Conservation (phyloP, 2,329 filamentous ascomycete genomes). For the Dendryphion nanum region DNA sequence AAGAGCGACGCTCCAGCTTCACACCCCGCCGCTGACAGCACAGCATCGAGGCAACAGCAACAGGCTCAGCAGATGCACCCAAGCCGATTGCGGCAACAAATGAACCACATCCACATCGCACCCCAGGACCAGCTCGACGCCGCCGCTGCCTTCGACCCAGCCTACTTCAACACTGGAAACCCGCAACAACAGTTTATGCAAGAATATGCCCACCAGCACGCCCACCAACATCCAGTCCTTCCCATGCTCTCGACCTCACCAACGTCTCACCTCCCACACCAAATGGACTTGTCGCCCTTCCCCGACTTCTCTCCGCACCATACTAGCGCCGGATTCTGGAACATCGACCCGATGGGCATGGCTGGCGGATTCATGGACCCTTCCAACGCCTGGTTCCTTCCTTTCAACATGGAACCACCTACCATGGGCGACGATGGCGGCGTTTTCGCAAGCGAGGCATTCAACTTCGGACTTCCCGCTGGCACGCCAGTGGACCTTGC, state of each 20-base stretch:
- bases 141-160: slow-evolving; percentile 26
- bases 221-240: slow-evolving; percentile 26
- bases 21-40: slow-evolving; percentile 20
- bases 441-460: slow-evolving; percentile 22
- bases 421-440: slow-evolving; percentile 37
- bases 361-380: slow-evolving; percentile 40
- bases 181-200: slow-evolving; percentile 34
- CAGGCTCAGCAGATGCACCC: slow-evolving; percentile 22
- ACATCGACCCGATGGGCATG: slow-evolving; percentile 30
- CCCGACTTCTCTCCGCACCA: slow-evolving; percentile 29
- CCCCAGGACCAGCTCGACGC: slow-evolving; percentile 28
- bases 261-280: slow-evolving; percentile 28
- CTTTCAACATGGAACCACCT: slow-evolving; percentile 85
- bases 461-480: slow-evolving; percentile 21
- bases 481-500: slow-evolving; percentile 16
- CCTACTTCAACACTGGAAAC: slow-evolving; percentile 26
- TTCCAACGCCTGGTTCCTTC: slow-evolving; percentile 81
- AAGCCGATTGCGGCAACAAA: slow-evolving; percentile 27
- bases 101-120: slow-evolving; percentile 28
- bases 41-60: too few relatives aligned
- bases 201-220: slow-evolving; percentile 48
- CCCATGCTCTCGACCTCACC: slow-evolving; percentile 37
- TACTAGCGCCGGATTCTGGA: slow-evolving; percentile 33
- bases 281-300: slow-evolving; percentile 34
- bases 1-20: slow-evolving; percentile 23